Conservation (phyloP, 2,329 filamentous ascomycete genomes). For the Cordyceps pruinosa region DNA sequence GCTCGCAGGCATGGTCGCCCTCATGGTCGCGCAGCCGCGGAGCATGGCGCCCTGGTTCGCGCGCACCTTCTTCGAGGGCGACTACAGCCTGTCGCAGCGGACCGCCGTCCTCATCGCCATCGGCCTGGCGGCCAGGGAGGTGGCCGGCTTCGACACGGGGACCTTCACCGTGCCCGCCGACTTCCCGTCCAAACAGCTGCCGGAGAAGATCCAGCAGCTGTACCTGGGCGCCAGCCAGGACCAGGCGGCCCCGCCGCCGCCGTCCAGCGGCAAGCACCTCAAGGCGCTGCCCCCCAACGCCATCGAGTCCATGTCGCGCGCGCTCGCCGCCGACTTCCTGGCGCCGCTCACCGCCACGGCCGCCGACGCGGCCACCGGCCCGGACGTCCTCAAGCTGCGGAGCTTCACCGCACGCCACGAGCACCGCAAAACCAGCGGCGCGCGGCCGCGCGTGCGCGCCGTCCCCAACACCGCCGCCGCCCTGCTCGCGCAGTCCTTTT, state of each 20-base stretch:
- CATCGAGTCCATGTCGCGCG: conserved; percentile 60
- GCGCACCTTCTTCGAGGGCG: conserved; percentile 80
- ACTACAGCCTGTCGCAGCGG: conserved; percentile 82
- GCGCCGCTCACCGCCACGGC: conserved; percentile 74
- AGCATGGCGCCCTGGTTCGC: conserved; percentile 80
- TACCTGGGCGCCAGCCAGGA: conserved; percentile 43
- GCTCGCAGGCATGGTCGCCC: conserved; percentile 73
- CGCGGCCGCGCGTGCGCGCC: conserved; percentile 40
- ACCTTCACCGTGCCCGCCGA: conserved; percentile 41
- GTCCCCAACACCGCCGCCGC: conserved; percentile 73
- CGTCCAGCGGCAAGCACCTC: conserved; percentile 29
- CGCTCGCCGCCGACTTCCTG: conserved; percentile 66
- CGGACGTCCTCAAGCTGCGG: conserved; percentile 78
- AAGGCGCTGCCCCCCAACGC: conserved; percentile 50
- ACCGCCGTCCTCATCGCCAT: conserved; percentile 75
- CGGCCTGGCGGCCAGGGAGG: conserved; percentile 73
- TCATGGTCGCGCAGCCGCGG: conserved; percentile 68
- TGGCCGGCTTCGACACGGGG: conserved; percentile 67
- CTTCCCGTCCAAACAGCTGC: conserved; percentile 78
- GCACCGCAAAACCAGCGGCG: conserved; percentile 22
- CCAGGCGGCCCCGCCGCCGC: conserved; percentile 16
- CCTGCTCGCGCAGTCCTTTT: conserved; percentile 69
- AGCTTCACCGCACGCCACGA: conserved; percentile 65
- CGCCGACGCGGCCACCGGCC: conserved; percentile 72
- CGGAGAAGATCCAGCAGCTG: conserved; percentile 63